These are phyloP conservation scores for Neopestalotiopsis rosae DNA, from an alignment of 2,329 filamentous ascomycete species.

Conservation along the genomic window DNA sequence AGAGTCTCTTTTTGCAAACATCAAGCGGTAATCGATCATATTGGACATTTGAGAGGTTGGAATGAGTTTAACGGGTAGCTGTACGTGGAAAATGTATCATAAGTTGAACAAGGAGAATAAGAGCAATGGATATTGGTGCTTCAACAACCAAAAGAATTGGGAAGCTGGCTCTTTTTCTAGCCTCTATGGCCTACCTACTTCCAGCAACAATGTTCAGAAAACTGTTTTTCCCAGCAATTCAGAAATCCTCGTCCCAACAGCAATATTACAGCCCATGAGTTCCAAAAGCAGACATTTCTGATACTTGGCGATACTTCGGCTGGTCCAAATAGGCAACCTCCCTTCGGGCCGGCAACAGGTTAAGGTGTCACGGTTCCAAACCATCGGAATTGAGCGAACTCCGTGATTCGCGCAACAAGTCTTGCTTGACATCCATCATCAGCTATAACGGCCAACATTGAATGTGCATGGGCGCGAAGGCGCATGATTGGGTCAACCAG, in stretches of 20 bases:
- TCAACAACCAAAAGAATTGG: too few species aligned
- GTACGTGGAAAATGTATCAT: too few species aligned
- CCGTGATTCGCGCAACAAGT: neutral
- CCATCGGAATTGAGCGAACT: neutral
- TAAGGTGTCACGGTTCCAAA: neutral
- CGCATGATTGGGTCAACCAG: neutral
- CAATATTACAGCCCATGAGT: neutral
- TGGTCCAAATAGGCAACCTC: neutral
- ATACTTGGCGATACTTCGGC: neutral
- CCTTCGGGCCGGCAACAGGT: neutral
- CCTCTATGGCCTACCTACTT: too few species aligned
- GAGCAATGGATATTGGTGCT: too few species aligned
- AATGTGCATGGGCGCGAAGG: neutral
- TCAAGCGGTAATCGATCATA: neutral
- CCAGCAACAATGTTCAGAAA: too few species aligned
- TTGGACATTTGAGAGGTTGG: neutral
- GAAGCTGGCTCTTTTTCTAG: too few species aligned
- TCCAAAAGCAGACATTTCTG: neutral
- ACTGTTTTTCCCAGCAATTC: too few species aligned
- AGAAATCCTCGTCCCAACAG: neutral
- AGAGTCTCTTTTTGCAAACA: conserved; percentile 3
- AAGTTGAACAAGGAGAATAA: too few species aligned
- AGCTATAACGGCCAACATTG: neutral
- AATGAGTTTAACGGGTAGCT: too few species aligned
- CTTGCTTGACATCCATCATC: neutral